Base-by-base conservation (phyloP, 305 asterid genomes). In the Coffea humblotiana region DNA sequence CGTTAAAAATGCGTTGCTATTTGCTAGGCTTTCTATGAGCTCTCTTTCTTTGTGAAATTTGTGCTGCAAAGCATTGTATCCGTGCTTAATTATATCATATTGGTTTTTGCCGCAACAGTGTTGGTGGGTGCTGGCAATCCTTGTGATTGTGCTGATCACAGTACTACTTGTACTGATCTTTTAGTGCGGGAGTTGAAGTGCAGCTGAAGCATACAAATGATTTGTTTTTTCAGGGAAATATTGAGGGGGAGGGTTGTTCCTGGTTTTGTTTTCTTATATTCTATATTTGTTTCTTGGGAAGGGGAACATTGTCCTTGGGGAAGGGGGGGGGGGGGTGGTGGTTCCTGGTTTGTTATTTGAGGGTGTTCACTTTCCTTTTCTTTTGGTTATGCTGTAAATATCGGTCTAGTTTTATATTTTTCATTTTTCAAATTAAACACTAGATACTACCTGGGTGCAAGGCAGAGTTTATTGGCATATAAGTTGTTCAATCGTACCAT, bases 121-220 rank as follows among this genome's bases (percentile, higher is more conserved):
- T 47, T 80, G 83, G 83, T 80, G 80, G 79, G 76, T 80, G 79
- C 74, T 80, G 74, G 83, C 83, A 66, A 47, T 80, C n/a, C 43
- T 74, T 16, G 79, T 80, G 75, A 74, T 80, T 45, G 79, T 74
- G 79, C 71, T 80, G 79, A 71, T 80, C 61, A 69, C 69, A n/a
- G 10, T 75, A 68, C 72, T 80, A 15, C 74, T 80, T 16, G 74
- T 80, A 52, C 79, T 75, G 45, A 56, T 80, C 63, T 73, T 75
- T 54, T 80, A 75, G 65, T 0, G 77, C 19, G 19, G 49, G 56
- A 54, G 37, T 54, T 54, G 51, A 74, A 19, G 29, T 35, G 27
- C 65, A 54, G 48, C 32, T 74, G 77, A 54, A 74, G 77, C 6
- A n/a, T 54, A 51, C 40, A 5, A 37, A 74, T 52, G 66, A 74